Conservation (phyloP, 345 rosid species). For the Boechera divaricarpa region DNA sequence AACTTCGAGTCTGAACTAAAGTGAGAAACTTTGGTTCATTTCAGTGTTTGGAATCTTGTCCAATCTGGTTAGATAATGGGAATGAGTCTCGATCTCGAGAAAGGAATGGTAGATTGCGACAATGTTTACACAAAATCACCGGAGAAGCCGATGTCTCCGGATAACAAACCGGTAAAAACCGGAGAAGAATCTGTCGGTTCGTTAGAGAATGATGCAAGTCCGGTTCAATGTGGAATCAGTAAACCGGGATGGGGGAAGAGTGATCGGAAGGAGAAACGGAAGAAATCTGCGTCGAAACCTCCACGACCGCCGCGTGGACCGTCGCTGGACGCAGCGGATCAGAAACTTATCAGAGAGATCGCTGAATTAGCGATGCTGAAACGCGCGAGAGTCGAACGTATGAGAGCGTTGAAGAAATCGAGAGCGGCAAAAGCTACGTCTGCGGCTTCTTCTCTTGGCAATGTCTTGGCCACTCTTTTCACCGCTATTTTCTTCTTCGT, state of each 20-base stretch:
- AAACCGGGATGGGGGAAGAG: conserved; percentile 49
- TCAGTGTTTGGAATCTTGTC: conserved; percentile 14
- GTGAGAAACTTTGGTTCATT: conserved; percentile 18
- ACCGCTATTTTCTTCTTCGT: conserved; percentile 68
- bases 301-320: conserved; percentile 96
- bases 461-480: conserved; percentile 61
- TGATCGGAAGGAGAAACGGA: conserved; percentile 58
- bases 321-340: conserved; percentile 79
- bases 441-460: conserved; percentile 52
- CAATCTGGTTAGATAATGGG: conserved; percentile 44
- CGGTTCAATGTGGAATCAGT: conserved; percentile 29
- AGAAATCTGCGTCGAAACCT: conserved; percentile 72
- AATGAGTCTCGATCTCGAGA: conserved; percentile 65
- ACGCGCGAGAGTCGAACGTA: conserved; percentile 80
- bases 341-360: conserved; percentile 79
- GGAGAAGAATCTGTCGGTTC: conserved; percentile 49
- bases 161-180: conserved; percentile 32
- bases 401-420: conserved; percentile 86
- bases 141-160: background rate
- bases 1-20: conserved; percentile 30
- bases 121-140: conserved; percentile 40
- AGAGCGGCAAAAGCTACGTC: conserved; percentile 66
- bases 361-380: conserved; percentile 84
- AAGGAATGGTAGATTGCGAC: conserved; percentile 50
- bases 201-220: conserved; percentile 32